Conservation (phyloP, 2,329 filamentous ascomycete species). For the Mariannaea elegans region DNA sequence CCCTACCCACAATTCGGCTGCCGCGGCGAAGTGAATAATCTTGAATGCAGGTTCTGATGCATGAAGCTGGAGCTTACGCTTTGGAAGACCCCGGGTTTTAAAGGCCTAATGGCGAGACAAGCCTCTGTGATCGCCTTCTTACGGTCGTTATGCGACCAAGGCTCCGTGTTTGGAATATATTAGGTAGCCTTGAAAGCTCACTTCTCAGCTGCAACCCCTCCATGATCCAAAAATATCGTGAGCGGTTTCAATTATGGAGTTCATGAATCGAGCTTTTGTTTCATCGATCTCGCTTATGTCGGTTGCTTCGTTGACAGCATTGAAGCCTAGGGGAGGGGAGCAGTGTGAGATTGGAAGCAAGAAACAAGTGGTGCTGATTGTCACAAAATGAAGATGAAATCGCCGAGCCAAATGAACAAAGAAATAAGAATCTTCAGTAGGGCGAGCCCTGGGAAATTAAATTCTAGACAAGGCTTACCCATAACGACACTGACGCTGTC, state of each 20-base stretch:
- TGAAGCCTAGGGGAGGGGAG: not conserved
- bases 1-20: not conserved
- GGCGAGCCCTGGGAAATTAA: no score
- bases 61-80: conserved; percentile 9
- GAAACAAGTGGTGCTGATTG: not conserved
- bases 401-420: no score
- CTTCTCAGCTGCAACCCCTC: not conserved
- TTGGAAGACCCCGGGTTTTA: not conserved
- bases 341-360: not conserved
- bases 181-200: not conserved
- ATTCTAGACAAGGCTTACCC: no score
- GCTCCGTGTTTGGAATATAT: conserved; percentile 19
- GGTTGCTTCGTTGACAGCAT: conserved; percentile 16
- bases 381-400: not conserved
- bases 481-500: no score
- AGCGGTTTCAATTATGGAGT: not conserved
- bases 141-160: conserved; percentile 9
- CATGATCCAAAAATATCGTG: not conserved
- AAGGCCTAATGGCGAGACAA: not conserved
- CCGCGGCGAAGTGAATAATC: conserved; percentile 1
- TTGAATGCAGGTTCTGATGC: conserved; percentile 1
- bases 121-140: conserved; percentile 12
- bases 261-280: conserved; percentile 10
- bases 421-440: no score
- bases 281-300: conserved; percentile 14